These are phyloP conservation scores for Scleroderma citrinum DNA, from an alignment of 768 basidiomycete genomes.

Conservation along the genomic window DNA sequence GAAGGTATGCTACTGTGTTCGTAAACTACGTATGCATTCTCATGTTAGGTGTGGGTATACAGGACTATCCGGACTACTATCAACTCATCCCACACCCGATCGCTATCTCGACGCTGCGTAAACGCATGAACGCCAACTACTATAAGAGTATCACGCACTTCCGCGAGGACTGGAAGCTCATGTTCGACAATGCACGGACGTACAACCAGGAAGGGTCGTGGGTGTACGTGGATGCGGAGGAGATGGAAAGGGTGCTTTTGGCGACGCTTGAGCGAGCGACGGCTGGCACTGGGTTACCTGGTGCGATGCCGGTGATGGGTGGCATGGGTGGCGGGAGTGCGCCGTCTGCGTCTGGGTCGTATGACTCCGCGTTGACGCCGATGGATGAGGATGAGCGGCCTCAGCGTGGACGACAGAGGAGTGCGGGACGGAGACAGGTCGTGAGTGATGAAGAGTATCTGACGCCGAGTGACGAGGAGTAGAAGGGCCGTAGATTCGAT, in stretches of 20 bases:
- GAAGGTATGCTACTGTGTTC: conserved; percentile 40
- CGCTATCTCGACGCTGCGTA: conserved; percentile 79
- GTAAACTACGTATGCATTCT: conserved; percentile 1
- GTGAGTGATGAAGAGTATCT: conserved; percentile 66
- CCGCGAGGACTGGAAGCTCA: conserved; percentile 76
- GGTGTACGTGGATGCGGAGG: conserved; percentile 91
- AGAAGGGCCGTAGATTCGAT: conserved; percentile 4
- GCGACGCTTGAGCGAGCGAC: conserved; percentile 60
- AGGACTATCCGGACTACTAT: conserved; percentile 94
- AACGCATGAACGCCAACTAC: conserved; percentile 55
- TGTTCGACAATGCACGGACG: conserved; percentile 90
- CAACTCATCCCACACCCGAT: conserved; percentile 84
- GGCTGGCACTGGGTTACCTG: conserved; percentile 66
- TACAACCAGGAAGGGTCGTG: conserved; percentile 95
- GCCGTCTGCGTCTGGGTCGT: conserved; percentile 39
- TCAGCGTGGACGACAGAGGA: conserved; percentile 50
- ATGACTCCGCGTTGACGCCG: conserved; percentile 66
- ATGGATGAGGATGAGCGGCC: conserved; percentile 75
- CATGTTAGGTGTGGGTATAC: conserved; percentile 5
- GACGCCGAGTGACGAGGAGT: conserved; percentile 73
- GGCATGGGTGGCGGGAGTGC: conserved; percentile 8
- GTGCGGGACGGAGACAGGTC: conserved; percentile 58
- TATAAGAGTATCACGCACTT: conserved; percentile 75
- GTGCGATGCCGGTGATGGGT: conserved; percentile 43
- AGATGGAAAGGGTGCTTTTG: conserved; percentile 88